Conservation (phyloP, 306 rosid species). For the Rubus idaeus region DNA sequence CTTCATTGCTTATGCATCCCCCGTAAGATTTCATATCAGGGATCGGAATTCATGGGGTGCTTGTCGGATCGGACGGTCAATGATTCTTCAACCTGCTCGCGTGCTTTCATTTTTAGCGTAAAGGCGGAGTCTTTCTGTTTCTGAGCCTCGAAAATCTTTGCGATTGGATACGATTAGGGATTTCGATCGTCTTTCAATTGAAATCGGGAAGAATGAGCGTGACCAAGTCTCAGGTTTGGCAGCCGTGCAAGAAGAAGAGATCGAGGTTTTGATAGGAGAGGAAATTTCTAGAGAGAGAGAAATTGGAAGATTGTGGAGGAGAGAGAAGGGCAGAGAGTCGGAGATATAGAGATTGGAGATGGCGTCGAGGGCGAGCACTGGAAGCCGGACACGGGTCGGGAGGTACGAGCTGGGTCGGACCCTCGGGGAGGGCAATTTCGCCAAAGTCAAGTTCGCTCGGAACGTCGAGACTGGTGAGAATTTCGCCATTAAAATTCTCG, state of each 20-base stretch:
- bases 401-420: constrained; percentile 83
- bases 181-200: neutral
- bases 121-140: neutral
- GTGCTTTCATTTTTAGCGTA: neutral
- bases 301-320: constrained; percentile 6
- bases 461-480: constrained; percentile 53
- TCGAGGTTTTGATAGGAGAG: constrained; percentile 30
- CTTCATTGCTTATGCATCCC: no score
- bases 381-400: constrained; percentile 65
- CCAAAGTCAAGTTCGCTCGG: constrained; percentile 80
- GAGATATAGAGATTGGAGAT: constrained; percentile 18
- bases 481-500: constrained; percentile 83
- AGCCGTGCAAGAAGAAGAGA: constrained; percentile 95
- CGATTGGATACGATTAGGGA: neutral
- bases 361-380: constrained; percentile 40
- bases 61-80: neutral
- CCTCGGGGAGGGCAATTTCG: constrained; percentile 90
- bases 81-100: neutral
- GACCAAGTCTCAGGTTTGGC: constrained; percentile 84
- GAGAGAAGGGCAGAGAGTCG: constrained; percentile 1
- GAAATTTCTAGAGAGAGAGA: neutral
- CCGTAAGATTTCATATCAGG: neutral
- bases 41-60: neutral
- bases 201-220: constrained; percentile 49
- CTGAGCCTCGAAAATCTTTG: neutral